A percentile compares a stretch with the other conserved stretches of the same genome.
phyloP scores from a whole-genome alignment of 1,284 basidiomycete genomes.

The Takashimella koratensis region DNA sequence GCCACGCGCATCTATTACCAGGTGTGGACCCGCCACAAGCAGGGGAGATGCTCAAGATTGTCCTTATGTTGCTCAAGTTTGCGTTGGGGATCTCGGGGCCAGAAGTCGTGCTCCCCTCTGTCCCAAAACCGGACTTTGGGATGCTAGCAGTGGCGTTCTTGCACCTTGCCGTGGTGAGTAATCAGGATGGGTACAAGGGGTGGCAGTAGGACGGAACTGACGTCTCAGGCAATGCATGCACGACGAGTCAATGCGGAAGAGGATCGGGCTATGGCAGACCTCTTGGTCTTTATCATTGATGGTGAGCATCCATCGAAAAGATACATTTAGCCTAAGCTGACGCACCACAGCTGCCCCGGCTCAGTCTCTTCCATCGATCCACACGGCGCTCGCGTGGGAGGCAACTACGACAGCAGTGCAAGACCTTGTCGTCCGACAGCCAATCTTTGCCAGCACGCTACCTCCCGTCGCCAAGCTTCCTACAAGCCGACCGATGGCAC shows the following conservation, averaged over 20 bases:
- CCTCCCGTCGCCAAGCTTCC: constrained; percentile 21
- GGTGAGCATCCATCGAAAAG: constrained; percentile 18
- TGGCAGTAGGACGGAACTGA: not conserved
- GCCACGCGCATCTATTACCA: constrained; percentile 15
- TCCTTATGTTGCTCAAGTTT: constrained; percentile 34
- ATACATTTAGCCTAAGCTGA: too few relatives aligned
- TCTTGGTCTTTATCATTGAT: constrained; percentile 34
- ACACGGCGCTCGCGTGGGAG: constrained; percentile 32
- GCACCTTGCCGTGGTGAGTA: constrained; percentile 32
- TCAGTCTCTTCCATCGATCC: constrained; percentile 18
- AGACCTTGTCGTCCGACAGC: constrained; percentile 11
- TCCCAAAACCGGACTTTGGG: constrained; percentile 38
- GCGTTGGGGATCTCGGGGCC: constrained; percentile 21
- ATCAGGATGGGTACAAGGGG: not conserved
- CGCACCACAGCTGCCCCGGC: constrained; percentile 22
- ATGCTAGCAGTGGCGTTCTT: constrained; percentile 29
- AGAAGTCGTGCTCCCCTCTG: constrained; percentile 19
- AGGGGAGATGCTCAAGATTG: constrained; percentile 25
- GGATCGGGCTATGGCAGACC: constrained; percentile 24
- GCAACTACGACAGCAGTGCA: constrained; percentile 19
- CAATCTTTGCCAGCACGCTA: constrained; percentile 22
- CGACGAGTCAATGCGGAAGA: not conserved
- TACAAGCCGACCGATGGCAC: constrained; percentile 24
- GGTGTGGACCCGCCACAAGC: constrained; percentile 28
- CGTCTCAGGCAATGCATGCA: not conserved